Base-by-base conservation (phyloP, 1,284 basidiomycete species). In the Naganishia sp. region DNA sequence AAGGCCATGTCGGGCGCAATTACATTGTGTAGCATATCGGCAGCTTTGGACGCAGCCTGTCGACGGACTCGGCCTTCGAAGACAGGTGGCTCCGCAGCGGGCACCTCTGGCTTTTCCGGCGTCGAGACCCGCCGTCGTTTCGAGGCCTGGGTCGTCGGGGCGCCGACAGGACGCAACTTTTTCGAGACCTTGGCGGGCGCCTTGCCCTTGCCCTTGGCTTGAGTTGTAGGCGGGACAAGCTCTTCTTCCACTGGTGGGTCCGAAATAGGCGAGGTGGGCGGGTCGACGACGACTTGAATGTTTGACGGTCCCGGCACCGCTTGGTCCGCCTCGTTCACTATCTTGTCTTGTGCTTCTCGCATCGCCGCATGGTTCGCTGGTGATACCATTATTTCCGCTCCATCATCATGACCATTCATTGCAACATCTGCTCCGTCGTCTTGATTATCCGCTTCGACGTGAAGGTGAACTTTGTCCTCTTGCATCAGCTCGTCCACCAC, bases 1-100 rank as follows among this genome's bases (percentile, higher is more conserved):
- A 80, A 83, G 53, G 86, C 71, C 11, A 90, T 81, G 72, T 93
- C 90, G 0, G 89, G 87, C 86, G 91, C 90, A 67, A 90, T 80
- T 69, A 83, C 84, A 15, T 88, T 84, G 44, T 83, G 84, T 49
- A 93, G 77, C 70, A 81, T 83, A 70, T 84, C 81, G 3, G 81
- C 82, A 2, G 90, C 90, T 71, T 83, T 86, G 16, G 82, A 82
- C 0, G 90, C 89, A 10, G 90, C 90, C 23, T 80, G 82, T 18
- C 78, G 76, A 13, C 72, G 66, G 1, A 70, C 67, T 10, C 73
- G 70, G 1, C 69, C 61, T 28, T 64, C 52, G 18, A 61, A 9
- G 13, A 55, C 52, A 21, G 63, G 56, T n/a, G 57, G 54, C n/a
- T 60, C 33, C 87, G 82, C 71, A 80, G 82, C 23, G 15, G 72